phyloP scores from a whole-genome alignment of 345 rosid species.

The Nephelium lappaceum region DNA sequence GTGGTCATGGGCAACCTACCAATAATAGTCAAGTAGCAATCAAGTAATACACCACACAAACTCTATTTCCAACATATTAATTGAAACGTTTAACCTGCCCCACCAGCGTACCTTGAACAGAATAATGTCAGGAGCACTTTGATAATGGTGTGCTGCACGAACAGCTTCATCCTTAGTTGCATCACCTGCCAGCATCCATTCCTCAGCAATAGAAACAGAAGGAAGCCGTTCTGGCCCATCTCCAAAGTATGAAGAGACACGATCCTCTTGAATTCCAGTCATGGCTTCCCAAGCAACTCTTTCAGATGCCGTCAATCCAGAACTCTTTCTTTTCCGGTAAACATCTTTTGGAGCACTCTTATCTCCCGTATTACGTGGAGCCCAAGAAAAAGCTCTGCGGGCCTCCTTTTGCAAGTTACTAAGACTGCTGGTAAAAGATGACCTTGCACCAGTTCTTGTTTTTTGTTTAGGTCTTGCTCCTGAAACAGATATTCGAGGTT shows the following conservation, averaged over 20 bases:
- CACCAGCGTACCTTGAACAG: conserved; percentile 77
- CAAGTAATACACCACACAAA: background rate
- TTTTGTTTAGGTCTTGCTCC: conserved; percentile 72
- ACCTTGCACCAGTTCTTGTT: conserved; percentile 57
- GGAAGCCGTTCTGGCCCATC: conserved; percentile 92
- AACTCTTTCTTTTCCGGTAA: conserved; percentile 84
- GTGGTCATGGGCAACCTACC: conserved; percentile 4
- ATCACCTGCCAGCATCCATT: conserved; percentile 94
- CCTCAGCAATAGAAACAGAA: conserved; percentile 86
- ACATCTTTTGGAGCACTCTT: conserved; percentile 77
- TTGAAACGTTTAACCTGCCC: background rate
- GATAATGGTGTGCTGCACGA: conserved; percentile 85
- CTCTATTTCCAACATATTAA: conserved; percentile 10
- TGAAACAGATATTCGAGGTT: conserved; percentile 77
- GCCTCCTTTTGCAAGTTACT: conserved; percentile 93
- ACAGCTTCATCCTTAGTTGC: conserved; percentile 73
- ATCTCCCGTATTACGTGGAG: conserved; percentile 83
- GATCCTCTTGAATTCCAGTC: conserved; percentile 93
- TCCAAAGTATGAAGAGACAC: conserved; percentile 52
- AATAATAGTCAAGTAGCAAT: background rate
- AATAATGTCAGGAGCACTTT: conserved; percentile 89
- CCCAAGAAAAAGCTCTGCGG: conserved; percentile 97
- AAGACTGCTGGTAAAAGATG: conserved; percentile 82
- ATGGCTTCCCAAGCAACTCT: conserved; percentile 96
- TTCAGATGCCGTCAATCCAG: conserved; percentile 78